Conservation (phyloP, 257 asterid genomes). For the Leonotis leonurus region DNA sequence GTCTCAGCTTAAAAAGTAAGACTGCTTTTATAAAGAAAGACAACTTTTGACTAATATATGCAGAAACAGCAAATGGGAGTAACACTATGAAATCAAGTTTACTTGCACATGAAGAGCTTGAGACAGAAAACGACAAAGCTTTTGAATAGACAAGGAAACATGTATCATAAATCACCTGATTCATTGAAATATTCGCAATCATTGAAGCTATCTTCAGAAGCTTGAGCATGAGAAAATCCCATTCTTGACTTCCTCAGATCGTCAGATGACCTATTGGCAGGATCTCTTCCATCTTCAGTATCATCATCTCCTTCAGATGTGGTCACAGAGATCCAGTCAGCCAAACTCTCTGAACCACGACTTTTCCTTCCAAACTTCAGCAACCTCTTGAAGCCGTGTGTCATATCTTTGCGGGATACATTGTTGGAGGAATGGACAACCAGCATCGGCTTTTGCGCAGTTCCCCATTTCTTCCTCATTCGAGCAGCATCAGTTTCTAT, state of each 20-base stretch:
- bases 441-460: slow-evolving; percentile 20
- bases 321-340: slow-evolving; percentile 91
- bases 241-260: slow-evolving; percentile 84
- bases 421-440: slow-evolving; percentile 48
- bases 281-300: slow-evolving; percentile 81
- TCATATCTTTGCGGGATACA: slow-evolving; percentile 63
- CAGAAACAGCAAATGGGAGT: background rate
- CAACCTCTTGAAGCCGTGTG: slow-evolving; percentile 70
- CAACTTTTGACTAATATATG: too few relatives aligned
- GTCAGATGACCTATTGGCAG: slow-evolving; percentile 62
- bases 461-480: slow-evolving; percentile 50
- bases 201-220: slow-evolving; percentile 65
- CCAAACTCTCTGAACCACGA: slow-evolving; percentile 65
- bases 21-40: too few relatives aligned
- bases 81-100: background rate
- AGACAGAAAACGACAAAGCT: background rate
- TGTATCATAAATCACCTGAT: slow-evolving; percentile 44
- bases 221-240: slow-evolving; percentile 66
- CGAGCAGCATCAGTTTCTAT: slow-evolving; percentile 54
- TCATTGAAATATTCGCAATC: slow-evolving; percentile 56
- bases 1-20: too few relatives aligned
- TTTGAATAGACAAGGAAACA: background rate
- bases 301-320: slow-evolving; percentile 98
- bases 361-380: slow-evolving; percentile 70
- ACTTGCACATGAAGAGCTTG: background rate